Percentiles rank a stretch among this genome's conserved stretches.
Evolutionary conservation across 306 rosid genomes (phyloP).

Genomic region (Dryas alaskensis): DNA sequence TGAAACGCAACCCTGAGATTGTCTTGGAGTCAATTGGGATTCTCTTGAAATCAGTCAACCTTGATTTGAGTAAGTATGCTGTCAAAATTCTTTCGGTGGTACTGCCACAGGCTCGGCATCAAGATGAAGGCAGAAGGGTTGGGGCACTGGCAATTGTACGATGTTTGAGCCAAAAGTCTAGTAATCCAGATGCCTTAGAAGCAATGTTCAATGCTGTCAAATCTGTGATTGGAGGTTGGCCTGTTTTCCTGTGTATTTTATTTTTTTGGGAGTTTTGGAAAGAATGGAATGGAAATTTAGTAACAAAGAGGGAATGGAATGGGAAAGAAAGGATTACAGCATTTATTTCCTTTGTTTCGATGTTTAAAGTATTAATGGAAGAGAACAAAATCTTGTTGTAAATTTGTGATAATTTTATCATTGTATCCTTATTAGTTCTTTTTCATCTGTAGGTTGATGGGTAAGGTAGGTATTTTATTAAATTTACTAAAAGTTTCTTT

Average conservation of each 20-base stretch:
- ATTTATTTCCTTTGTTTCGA: neutral
- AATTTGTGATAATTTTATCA: neutral
- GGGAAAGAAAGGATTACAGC: constrained; percentile 4
- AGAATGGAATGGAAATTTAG: neutral
- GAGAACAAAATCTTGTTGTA: neutral
- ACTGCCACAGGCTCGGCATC: constrained; percentile 81
- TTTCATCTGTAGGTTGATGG: neutral
- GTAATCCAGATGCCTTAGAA: constrained; percentile 81
- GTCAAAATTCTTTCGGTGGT: constrained; percentile 73
- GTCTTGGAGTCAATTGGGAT: constrained; percentile 82
- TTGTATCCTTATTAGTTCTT: constrained; percentile 6
- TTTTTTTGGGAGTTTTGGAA: constrained; percentile 14
- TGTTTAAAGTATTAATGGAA: neutral
- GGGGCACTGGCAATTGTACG: constrained; percentile 67
- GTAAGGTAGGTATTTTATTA: neutral
- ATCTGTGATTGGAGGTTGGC: constrained; percentile 77
- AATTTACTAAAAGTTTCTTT: neutral
- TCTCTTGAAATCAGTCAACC: constrained; percentile 71
- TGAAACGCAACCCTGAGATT: constrained; percentile 96
- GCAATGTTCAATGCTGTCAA: constrained; percentile 75
- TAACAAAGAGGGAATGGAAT: neutral
- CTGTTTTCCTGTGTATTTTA: neutral
- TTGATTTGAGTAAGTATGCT: constrained; percentile 93
- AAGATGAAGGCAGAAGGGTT: constrained; percentile 76
- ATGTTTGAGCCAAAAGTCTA: constrained; percentile 76